Evolutionary conservation across 768 basidiomycete species (phyloP), one percentile per base, ranked within the genome.

Genomic region (Cantharellus cinnabarinus): DNA sequence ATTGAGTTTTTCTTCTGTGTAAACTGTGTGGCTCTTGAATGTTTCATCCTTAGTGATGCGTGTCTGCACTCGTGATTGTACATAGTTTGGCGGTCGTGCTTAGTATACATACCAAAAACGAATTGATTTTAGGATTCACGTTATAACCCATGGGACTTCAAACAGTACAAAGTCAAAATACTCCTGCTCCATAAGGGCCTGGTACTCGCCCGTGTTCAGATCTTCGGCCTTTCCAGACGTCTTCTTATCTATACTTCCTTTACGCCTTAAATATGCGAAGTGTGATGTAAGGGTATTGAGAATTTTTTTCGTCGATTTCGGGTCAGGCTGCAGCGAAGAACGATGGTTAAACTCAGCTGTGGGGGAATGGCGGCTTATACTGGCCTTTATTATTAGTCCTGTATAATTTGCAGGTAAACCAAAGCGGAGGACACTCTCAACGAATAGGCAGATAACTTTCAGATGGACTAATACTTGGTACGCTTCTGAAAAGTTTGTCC

Each of bases 401-500:
- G 78, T 73, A 68, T 94, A 99, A 64, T 88, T 83, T 1, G 93
- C 89, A 3, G 95, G 95, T 5, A 97, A 74, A 58, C 95, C 95
- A 68, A 97, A 98, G 64, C 94, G 78, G 50, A 99, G 76, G 20
- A 97, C 93, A 59, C 89, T 91, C 72, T 99, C 95, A 29, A 94
- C 82, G 65, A 93, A 98, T 14, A 95, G 73, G 5, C 89, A 82
- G 14, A 95, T 71, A 56, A 94, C 77, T 71, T 98, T 98, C 64
- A 98, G 75, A 67, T 98, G 95, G 0, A 93, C 87, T 20, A 97
- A 76, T 57, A 94, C 75, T 68, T 98, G 89, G 72, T 91, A 90
- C 3, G 91, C 82, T 72, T 99, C 95, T 0, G 91, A 93, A 69
- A 98, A 99, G 71, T 94, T 97, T 57, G 89, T 95, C 58, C 95